Conservation (phyloP, 768 basidiomycete species). For the Rhodotorula graminis region DNA sequence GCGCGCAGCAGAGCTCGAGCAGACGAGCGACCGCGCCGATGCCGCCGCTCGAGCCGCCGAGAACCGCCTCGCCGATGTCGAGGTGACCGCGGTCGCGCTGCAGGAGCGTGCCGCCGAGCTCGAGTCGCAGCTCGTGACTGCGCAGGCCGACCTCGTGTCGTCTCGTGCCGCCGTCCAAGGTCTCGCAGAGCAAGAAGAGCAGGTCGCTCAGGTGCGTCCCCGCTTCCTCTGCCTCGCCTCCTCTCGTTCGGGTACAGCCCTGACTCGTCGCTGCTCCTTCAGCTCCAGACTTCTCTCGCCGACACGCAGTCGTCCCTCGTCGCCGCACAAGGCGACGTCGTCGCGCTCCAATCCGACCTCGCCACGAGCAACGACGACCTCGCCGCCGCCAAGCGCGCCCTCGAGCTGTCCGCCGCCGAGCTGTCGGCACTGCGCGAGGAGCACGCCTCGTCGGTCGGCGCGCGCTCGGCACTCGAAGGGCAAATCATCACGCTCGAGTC, state of each 20-base stretch:
- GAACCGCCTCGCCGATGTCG: not conserved
- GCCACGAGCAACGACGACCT: slow-evolving; percentile 2
- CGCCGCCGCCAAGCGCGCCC: slow-evolving; percentile 4
- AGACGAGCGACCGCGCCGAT: too few relatives aligned
- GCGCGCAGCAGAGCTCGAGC: not conserved
- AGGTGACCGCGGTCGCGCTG: not conserved
- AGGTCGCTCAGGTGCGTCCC: not conserved
- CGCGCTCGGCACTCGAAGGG: not conserved
- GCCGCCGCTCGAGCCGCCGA: not conserved
- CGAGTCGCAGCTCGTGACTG: not conserved
- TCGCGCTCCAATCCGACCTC: not conserved
- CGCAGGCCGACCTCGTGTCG: not conserved
- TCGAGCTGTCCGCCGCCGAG: not conserved
- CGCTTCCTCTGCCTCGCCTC: too few relatives aligned
- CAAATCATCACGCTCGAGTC: not conserved
- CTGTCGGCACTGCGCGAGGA: not conserved
- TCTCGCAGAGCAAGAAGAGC: not conserved
- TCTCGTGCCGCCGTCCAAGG: too few relatives aligned
- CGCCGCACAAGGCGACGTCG: not conserved
- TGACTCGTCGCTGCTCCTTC: not conserved
- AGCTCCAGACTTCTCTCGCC: not conserved
- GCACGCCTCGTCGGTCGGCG: not conserved
- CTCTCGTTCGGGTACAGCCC: too few relatives aligned
- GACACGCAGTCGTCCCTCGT: not conserved
- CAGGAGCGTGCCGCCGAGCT: not conserved